These are phyloP conservation scores for Parathielavia hyrcaniae DNA, from an alignment of 495 filamentous ascomycete genomes.

Conservation along the genomic window DNA sequence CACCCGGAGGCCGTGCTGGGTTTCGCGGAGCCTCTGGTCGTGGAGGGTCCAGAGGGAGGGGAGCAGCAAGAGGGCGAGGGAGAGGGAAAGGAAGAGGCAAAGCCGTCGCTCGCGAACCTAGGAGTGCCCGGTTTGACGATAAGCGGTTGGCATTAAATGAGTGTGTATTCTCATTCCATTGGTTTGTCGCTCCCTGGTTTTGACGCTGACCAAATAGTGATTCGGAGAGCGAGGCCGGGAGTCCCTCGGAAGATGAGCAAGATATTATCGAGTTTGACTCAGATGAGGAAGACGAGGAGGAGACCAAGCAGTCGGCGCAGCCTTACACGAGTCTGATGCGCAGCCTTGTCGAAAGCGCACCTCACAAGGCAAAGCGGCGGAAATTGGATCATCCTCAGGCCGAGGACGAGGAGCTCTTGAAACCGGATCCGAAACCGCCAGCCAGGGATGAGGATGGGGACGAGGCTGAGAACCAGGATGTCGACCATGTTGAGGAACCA, in stretches of 20 bases:
- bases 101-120: slow-evolving; percentile 19
- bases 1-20: slow-evolving; percentile 28
- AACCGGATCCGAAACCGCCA: slow-evolving; percentile 15
- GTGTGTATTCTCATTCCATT: slow-evolving; percentile 21
- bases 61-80: slow-evolving; percentile 22
- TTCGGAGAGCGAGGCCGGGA: slow-evolving; percentile 18
- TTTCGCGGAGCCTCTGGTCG: slow-evolving; percentile 21
- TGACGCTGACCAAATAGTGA: slow-evolving; percentile 5
- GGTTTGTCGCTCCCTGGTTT: neutral
- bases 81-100: slow-evolving; percentile 34
- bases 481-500: slow-evolving; percentile 25
- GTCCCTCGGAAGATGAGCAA: slow-evolving; percentile 27
- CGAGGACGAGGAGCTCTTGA: slow-evolving; percentile 8
- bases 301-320: slow-evolving; percentile 30
- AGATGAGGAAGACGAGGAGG: slow-evolving; percentile 38
- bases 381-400: slow-evolving; percentile 49
- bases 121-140: slow-evolving; percentile 33
- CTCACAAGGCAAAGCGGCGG: slow-evolving; percentile 58
- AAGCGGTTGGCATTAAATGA: slow-evolving; percentile 35
- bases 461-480: slow-evolving; percentile 23
- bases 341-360: slow-evolving; percentile 51
- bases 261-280: slow-evolving; percentile 48
- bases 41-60: slow-evolving; percentile 25
- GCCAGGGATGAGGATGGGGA: slow-evolving; percentile 18
- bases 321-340: slow-evolving; percentile 65